Conservation (phyloP, 2,329 filamentous ascomycete species). For the Monascus ruber region DNA sequence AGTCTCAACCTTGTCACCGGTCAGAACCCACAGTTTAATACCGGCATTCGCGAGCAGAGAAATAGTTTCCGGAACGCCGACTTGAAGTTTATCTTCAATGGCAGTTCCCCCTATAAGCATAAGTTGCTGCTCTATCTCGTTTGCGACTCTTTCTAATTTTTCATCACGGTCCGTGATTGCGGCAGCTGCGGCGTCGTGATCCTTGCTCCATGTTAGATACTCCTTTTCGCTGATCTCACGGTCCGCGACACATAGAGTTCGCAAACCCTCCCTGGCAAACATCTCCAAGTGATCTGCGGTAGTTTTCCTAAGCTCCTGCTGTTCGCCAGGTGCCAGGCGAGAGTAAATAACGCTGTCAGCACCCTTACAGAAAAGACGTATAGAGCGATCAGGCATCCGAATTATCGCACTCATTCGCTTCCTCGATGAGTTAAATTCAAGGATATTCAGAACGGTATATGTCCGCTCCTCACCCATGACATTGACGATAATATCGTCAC, state of each 20-base stretch:
- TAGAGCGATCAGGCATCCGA: conserved; percentile 80
- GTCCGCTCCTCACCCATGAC: conserved; percentile 74
- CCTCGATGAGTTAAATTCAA: conserved; percentile 93
- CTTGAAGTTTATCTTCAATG: conserved; percentile 92
- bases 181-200: conserved; percentile 77
- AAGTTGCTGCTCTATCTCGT: conserved; percentile 81
- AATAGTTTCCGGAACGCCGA: conserved; percentile 93
- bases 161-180: conserved; percentile 80
- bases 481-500: conserved; percentile 74
- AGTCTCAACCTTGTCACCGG: conserved; percentile 96
- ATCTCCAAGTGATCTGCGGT: conserved; percentile 94
- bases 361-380: conserved; percentile 91
- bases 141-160: conserved; percentile 80
- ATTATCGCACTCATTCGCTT: conserved; percentile 98
- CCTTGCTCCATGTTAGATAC: conserved; percentile 71
- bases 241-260: conserved; percentile 88
- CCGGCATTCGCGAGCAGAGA: conserved; percentile 80
- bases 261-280: conserved; percentile 89
- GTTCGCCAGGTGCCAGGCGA: conserved; percentile 71
- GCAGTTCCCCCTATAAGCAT: conserved; percentile 85
- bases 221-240: conserved; percentile 68
- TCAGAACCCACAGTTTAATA: conserved; percentile 97
- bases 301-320: conserved; percentile 65
- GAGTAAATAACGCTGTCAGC: conserved; percentile 97
- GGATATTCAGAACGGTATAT: conserved; percentile 82